Conservation (phyloP, 2,329 filamentous ascomycete species). For the Ophiostoma tasmaniense region DNA sequence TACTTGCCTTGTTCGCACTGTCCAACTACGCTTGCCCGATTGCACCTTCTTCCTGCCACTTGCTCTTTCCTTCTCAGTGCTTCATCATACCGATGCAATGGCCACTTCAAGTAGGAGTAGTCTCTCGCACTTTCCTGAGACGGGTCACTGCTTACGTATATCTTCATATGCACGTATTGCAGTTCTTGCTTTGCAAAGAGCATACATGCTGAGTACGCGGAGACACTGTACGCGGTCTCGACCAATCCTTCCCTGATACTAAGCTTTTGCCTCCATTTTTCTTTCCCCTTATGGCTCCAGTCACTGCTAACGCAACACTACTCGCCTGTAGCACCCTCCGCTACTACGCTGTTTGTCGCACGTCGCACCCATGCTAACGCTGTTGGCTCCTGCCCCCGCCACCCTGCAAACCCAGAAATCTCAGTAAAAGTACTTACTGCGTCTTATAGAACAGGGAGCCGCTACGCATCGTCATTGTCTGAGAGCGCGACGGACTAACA, state of each 20-base stretch:
- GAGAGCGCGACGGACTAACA: neutral
- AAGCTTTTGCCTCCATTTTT: constrained; percentile 15
- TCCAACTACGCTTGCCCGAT: neutral
- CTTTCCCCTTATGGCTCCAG: neutral
- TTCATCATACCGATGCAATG: neutral
- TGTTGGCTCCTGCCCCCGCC: constrained; percentile 2
- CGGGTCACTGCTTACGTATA: neutral
- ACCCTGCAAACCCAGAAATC: neutral
- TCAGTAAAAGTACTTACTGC: too few relatives aligned
- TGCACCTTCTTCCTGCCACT: neutral
- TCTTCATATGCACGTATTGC: neutral
- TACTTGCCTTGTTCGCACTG: neutral
- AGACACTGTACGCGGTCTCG: constrained; percentile 10
- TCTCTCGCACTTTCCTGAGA: neutral
- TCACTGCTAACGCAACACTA: neutral
- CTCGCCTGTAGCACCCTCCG: neutral
- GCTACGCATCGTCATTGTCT: constrained; percentile 14
- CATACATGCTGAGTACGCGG: neutral
- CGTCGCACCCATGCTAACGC: constrained; percentile 10
- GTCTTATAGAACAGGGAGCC: neutral
- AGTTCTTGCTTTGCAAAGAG: neutral
- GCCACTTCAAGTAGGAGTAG: neutral
- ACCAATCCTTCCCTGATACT: constrained; percentile 12
- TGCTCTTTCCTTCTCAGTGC: neutral
- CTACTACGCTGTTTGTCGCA: constrained; percentile 7